phyloP scores from a whole-genome alignment of 345 rosid genomes.

The Hirschfeldia incana region DNA sequence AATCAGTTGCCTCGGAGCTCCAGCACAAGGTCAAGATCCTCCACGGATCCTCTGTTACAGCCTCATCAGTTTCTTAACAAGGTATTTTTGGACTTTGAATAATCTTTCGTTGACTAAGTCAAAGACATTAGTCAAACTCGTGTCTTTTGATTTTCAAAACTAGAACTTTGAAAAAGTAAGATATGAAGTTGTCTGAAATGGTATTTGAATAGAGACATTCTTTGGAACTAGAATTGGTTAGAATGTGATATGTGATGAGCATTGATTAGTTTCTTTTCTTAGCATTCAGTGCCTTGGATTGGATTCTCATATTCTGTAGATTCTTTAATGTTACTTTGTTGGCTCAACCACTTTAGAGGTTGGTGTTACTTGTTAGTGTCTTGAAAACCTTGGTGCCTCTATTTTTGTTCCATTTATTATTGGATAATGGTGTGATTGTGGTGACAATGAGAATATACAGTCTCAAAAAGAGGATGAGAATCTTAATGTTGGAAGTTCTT shows the following conservation, averaged over 20 bases:
- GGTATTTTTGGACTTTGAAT: constrained; percentile 46
- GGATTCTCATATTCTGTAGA: background rate
- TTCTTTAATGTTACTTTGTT: background rate
- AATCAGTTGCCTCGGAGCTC: constrained; percentile 83
- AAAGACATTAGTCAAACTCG: background rate
- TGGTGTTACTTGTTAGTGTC: background rate
- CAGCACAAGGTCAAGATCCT: constrained; percentile 80
- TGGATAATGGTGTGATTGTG: too few relatives aligned
- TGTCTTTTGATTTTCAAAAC: background rate
- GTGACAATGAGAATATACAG: too few relatives aligned
- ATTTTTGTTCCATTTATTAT: too few relatives aligned
- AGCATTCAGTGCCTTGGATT: background rate
- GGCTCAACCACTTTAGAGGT: background rate
- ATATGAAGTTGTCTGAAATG: background rate
- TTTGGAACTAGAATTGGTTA: background rate
- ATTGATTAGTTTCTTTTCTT: background rate
- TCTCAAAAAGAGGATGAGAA: background rate
- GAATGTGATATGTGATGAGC: background rate
- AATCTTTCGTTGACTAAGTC: background rate
- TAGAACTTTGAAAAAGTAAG: background rate
- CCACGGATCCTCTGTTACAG: constrained; percentile 81
- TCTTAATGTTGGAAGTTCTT: background rate
- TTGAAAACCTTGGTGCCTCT: background rate
- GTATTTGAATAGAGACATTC: constrained; percentile 2
- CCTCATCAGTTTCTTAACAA: constrained; percentile 88